phyloP scores from a whole-genome alignment of 2,329 filamentous ascomycete species.

The Hortaea sp. region DNA sequence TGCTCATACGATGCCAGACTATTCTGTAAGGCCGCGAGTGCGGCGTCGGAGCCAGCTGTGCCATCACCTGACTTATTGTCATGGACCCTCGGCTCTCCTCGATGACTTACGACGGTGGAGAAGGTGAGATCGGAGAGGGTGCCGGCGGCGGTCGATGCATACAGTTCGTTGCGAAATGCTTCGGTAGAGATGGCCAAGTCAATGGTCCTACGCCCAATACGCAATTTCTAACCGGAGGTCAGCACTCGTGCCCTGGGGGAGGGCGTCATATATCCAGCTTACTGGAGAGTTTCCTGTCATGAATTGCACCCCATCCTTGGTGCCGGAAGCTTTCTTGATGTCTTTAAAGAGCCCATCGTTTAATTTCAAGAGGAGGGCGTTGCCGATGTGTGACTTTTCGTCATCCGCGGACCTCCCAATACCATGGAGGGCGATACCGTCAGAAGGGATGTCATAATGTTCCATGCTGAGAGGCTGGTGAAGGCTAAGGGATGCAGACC shows the following conservation, averaged over 20 bases:
- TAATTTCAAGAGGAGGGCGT: conserved; percentile 23
- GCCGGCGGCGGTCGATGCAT: conserved; percentile 30
- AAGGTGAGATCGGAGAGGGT: conserved; percentile 43
- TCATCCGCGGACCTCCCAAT: conserved; percentile 7
- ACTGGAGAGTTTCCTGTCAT: conserved; percentile 25
- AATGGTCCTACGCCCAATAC: conserved; percentile 47
- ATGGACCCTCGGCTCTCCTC: conserved; percentile 29
- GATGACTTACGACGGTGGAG: conserved; percentile 48
- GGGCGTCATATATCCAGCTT: conserved; percentile 8
- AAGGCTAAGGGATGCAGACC: conserved; percentile 3
- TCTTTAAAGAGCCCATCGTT: conserved; percentile 22
- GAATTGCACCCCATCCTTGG: conserved; percentile 21
- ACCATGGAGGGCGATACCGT: conserved; percentile 21
- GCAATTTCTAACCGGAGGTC: conserved; percentile 35
- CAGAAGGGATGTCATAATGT: conserved; percentile 8
- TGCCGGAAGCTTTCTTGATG: conserved; percentile 20
- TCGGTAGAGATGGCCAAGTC: conserved; percentile 45
- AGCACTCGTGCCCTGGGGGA: not conserved
- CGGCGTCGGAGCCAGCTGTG: conserved; percentile 48
- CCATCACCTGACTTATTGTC: conserved; percentile 46
- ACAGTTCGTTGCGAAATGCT: conserved; percentile 48
- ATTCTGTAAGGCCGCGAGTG: conserved; percentile 48
- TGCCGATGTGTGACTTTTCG: conserved; percentile 9
- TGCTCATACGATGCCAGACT: conserved; percentile 50
- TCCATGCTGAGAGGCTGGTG: conserved; percentile 10